Base-by-base conservation (phyloP, 139 green algal species). In the Closterium sp. region DNA sequence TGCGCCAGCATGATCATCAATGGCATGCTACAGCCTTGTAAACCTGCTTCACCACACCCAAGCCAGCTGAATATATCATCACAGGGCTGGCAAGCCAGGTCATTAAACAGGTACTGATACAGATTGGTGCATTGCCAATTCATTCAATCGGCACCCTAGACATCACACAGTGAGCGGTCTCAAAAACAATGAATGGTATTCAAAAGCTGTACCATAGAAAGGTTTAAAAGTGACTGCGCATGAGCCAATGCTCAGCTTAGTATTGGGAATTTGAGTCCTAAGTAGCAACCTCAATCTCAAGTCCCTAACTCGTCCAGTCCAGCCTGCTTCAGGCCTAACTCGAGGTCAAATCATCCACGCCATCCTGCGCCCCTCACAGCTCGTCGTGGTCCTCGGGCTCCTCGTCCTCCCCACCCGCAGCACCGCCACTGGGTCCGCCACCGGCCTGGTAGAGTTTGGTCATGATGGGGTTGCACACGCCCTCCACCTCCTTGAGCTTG, bases 401-500 rank as follows among this genome's bases (percentile, higher is more conserved):
- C 0, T 98, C 97, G 30, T 92, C 91, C 28, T 95, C 96, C 7
- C 92, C 95, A 27, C 73, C 96, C 45, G 87, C 95, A 42, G 92
- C 96, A 13, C 86, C 90, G 5, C 86, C 94, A n/a, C 62, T 79
- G 62, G 89, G 93, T 1, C 95, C 96, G 86, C 96, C 95, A 30
- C 62, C 84, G 22, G 91, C 95, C 24, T 96, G 90, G 70, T 99
- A 98, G 7, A 97, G 95, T 94, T 97, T 96, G 3, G 95, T 89
- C 9, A 99, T 92, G 93, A 99, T 98, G 88, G 98, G 98, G 89
- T 97, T 97, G 95, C 95, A 97, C 4, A 97, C 92, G 31, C 98
- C 97, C 96, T 99, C 97, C 31, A 99, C 94, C 93, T 99, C 97
- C 96, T 99, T 99, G 24, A 98, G 95, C 95, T 98, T 98, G 62